Evolutionary conservation across 768 basidiomycete species (phyloP).

Genomic region (Cubamyces sp.): DNA sequence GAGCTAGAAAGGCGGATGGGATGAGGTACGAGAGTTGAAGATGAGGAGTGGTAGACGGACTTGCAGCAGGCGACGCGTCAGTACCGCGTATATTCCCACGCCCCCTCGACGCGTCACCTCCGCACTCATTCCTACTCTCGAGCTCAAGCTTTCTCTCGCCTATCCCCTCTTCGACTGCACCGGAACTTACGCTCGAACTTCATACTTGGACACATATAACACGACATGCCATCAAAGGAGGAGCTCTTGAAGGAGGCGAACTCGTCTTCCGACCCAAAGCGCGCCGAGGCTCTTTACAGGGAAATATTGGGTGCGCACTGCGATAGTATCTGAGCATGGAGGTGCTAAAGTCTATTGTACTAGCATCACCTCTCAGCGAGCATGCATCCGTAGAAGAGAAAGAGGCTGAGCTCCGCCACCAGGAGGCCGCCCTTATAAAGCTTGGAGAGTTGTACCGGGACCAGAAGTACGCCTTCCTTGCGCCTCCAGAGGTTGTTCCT

Average conservation of each 20-base stretch:
- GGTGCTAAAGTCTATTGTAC: neutral
- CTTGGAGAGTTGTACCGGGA: conserved; percentile 88
- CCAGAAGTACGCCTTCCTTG: conserved; percentile 60
- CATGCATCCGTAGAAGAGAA: conserved; percentile 40
- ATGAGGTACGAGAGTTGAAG: neutral
- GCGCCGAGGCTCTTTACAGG: conserved; percentile 77
- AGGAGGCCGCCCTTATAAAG: conserved; percentile 83
- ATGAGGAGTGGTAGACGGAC: neutral
- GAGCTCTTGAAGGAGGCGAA: conserved; percentile 63
- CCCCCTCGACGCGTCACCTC: conserved; percentile 38
- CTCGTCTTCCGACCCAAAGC: conserved; percentile 51
- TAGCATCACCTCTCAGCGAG: conserved; percentile 18
- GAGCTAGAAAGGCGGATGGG: conserved; percentile 2
- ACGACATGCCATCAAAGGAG: conserved; percentile 38
- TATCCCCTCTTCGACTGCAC: neutral
- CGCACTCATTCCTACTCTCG: conserved; percentile 7
- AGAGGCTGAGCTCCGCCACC: conserved; percentile 70
- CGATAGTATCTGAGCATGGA: neutral
- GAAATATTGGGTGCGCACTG: conserved; percentile 56
- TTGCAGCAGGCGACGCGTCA: conserved; percentile 41
- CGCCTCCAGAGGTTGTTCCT: neutral
- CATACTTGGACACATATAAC: no score
- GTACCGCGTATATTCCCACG: conserved; percentile 36
- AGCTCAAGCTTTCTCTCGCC: neutral
- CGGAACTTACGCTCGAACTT: no score